Base-by-base conservation (phyloP, 2,329 filamentous ascomycete species). In the Thermomyces lanuginosus region DNA sequence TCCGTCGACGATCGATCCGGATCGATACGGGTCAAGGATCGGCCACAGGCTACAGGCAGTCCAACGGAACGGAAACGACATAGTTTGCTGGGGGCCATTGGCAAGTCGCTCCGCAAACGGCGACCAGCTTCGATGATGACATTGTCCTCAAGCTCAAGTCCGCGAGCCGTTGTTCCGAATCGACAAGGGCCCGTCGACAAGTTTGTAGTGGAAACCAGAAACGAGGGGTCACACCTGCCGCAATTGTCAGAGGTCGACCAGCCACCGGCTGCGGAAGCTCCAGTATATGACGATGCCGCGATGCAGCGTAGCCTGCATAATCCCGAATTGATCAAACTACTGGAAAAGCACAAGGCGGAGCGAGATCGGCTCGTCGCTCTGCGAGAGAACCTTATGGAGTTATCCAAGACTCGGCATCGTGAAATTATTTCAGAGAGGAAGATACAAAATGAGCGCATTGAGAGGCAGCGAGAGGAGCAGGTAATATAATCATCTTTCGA, bases 401-500 rank as follows among this genome's bases (percentile, higher is more conserved):
- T 41, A 15, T 36, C 55, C 9, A 39, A 43, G 15, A 40, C 34
- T 14, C 34, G 38, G 20, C 52, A 56, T 23, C 39, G 48, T 30
- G 34, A 35, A 5, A 34, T 39, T 5, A 38, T 55, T 13, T 38
- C 43, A 4, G 44, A 49, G 14, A 44, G 31, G 21, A 42, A 43
- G 20, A 26, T 34, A 4, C 36, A 43, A 4, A 45, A 58, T 25
- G 40, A 48, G 23, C 36, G 35, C 6, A 23, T 32, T 12, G 45
- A 58, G 33, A 39, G 48, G 2, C 46, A 48, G 26, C 55, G 56
- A 30, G 42, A 43, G 16, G 44, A 50, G 27, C 51, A 54, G 45
- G 56, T 58, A 34, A 33, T 40, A 18, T 8, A 11, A 8, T 15
- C 7, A 20, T 7, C 4, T 14, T 15, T 12, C 12, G 2, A 20